phyloP scores from a whole-genome alignment of 75 land plant species.

The Picea glauca region DNA sequence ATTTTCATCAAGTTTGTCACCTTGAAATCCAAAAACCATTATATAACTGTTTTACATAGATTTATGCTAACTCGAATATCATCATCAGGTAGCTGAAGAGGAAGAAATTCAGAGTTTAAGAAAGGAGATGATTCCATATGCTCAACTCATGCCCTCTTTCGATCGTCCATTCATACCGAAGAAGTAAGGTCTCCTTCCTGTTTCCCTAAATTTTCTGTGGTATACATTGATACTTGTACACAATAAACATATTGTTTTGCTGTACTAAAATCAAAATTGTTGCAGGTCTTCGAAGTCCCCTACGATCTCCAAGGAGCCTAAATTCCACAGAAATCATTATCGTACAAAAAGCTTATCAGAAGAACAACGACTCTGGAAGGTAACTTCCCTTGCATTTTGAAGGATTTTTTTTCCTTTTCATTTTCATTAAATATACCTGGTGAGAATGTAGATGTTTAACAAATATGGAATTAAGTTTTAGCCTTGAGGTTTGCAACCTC shows the following conservation, averaged over 20 bases:
- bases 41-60: too few relatives aligned
- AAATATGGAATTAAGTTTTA: background rate
- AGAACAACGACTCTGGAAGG: constrained; percentile 60
- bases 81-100: constrained; percentile 57
- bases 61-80: too few relatives aligned
- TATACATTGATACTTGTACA: too few relatives aligned
- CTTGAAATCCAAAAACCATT: too few relatives aligned
- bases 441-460: background rate
- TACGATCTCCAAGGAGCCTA: constrained; percentile 56
- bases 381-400: background rate
- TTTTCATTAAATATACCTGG: background rate
- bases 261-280: background rate
- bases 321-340: constrained; percentile 14
- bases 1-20: too few relatives aligned
- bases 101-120: constrained; percentile 77
- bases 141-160: constrained; percentile 88
- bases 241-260: too few relatives aligned
- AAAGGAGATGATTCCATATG: constrained; percentile 88
- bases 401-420: background rate
- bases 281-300: constrained; percentile 45
- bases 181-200: constrained; percentile 31
- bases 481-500: background rate
- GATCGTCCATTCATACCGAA: constrained; percentile 82
- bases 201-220: background rate
- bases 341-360: constrained; percentile 4